These are phyloP conservation scores for Raphidocelis subcapitata DNA, from an alignment of 139 green algal genomes.

Conservation along the genomic window DNA sequence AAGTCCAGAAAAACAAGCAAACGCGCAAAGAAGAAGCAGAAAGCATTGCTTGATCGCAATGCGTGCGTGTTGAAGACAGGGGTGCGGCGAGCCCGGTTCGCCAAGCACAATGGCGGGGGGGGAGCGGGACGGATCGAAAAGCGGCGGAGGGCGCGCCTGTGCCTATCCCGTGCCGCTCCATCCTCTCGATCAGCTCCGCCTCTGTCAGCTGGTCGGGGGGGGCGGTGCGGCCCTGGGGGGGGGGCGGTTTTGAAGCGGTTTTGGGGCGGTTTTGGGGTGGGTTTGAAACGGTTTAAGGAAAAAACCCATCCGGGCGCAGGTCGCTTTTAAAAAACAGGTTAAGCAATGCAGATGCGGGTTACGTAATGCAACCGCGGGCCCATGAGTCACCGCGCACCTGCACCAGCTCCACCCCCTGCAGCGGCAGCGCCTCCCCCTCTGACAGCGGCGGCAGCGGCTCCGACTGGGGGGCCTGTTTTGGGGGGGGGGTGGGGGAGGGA, in stretches of 20 bases:
- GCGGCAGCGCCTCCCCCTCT: constrained; percentile 51
- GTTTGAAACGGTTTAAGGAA: neutral
- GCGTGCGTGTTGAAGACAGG: too few relatives aligned
- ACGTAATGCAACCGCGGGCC: too few relatives aligned
- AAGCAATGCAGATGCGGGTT: too few relatives aligned
- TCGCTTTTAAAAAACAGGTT: too few relatives aligned
- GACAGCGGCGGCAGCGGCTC: constrained; percentile 64
- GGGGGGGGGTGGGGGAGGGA: too few relatives aligned
- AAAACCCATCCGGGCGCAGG: too few relatives aligned
- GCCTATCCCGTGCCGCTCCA: constrained; percentile 90
- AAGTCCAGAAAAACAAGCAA: too few relatives aligned
- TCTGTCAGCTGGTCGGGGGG: constrained; percentile 84
- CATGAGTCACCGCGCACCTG: too few relatives aligned
- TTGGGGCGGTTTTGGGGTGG: neutral
- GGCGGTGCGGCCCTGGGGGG: constrained; percentile 55
- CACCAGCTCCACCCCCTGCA: constrained; percentile 65
- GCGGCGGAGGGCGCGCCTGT: constrained; percentile 64
- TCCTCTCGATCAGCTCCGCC: constrained; percentile 82
- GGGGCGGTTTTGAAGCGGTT: neutral
- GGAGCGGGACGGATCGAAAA: too few relatives aligned
- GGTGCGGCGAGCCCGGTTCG: too few relatives aligned
- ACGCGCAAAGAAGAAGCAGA: constrained; percentile 19
- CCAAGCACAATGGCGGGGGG: too few relatives aligned
- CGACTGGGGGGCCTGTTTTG: constrained; percentile 42
- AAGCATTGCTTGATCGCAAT: too few relatives aligned